Percentiles rank a stretch among this genome's conserved stretches.
Conservation (phyloP, 306 rosid genomes). For the Quillaja saponaria region DNA sequence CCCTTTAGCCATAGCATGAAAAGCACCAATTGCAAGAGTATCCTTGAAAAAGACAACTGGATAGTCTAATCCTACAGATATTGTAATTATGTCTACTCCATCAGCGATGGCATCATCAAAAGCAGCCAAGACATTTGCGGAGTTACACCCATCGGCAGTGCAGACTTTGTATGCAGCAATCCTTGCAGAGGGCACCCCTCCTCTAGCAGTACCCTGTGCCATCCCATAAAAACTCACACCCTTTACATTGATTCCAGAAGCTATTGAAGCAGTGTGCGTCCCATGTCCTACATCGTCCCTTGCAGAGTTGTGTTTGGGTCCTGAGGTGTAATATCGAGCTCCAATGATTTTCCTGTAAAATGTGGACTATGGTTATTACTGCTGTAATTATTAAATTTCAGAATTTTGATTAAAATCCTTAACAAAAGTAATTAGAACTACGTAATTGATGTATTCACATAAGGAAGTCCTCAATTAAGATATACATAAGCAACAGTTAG, state of each 20-base stretch:
- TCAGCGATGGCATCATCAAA: slow-evolving; percentile 60
- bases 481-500: too few species aligned
- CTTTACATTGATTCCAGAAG: slow-evolving; percentile 21
- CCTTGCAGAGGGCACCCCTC: slow-evolving; percentile 33
- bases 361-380: neutral
- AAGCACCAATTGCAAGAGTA: slow-evolving; percentile 42
- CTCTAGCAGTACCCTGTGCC: slow-evolving; percentile 28
- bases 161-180: slow-evolving; percentile 26
- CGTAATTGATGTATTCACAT: too few species aligned
- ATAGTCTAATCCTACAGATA: slow-evolving; percentile 6
- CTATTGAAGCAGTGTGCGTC: slow-evolving; percentile 30
- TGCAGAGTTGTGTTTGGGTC: neutral
- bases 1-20: slow-evolving; percentile 46
- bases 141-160: neutral
- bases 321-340: neutral
- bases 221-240: slow-evolving; percentile 15
- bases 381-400: neutral
- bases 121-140: slow-evolving; percentile 35
- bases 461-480: too few species aligned
- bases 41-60: neutral
- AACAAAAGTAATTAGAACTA: neutral
- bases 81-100: slow-evolving; percentile 42
- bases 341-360: slow-evolving; percentile 35
- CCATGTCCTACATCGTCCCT: slow-evolving; percentile 35
- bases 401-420: neutral